A percentile compares a stretch with the other conserved stretches of the same genome.
These are phyloP conservation scores for Tephrocybe sp. DNA, from an alignment of 768 basidiomycete species.

Conservation along the genomic window DNA sequence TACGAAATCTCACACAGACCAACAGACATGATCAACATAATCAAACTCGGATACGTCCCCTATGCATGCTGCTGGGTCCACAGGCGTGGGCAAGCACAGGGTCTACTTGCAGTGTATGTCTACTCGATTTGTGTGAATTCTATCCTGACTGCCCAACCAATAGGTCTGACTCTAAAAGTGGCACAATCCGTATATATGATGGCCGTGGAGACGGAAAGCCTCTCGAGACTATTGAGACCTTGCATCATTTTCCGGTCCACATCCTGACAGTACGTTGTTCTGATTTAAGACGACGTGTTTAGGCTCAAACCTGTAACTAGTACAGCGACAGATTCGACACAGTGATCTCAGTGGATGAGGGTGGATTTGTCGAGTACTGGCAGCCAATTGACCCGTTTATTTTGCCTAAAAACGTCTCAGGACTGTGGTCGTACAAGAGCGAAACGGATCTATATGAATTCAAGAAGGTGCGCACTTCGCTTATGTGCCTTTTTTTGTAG, in stretches of 20 bases:
- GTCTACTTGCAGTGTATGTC: slow-evolving; percentile 82
- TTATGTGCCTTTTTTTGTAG: neutral
- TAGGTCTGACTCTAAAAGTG: slow-evolving; percentile 78
- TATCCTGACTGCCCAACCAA: slow-evolving; percentile 31
- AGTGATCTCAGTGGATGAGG: slow-evolving; percentile 92
- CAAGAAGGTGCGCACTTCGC: slow-evolving; percentile 71
- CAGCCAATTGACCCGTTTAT: slow-evolving; percentile 87
- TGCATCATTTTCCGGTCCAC: slow-evolving; percentile 91
- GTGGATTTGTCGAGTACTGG: slow-evolving; percentile 97
- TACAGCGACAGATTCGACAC: slow-evolving; percentile 90
- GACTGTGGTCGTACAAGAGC: slow-evolving; percentile 89
- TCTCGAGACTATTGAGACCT: slow-evolving; percentile 68
- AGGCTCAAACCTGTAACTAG: slow-evolving; percentile 39
- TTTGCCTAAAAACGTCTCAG: slow-evolving; percentile 71
- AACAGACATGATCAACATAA: slow-evolving; percentile 98
- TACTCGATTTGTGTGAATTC: neutral
- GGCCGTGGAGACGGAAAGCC: slow-evolving; percentile 83
- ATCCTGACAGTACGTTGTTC: slow-evolving; percentile 72
- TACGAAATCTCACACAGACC: neutral
- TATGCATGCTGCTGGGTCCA: slow-evolving; percentile 97
- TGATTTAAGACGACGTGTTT: neutral
- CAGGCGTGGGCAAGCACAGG: slow-evolving; percentile 80
- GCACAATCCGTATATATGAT: slow-evolving; percentile 87
- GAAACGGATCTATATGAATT: slow-evolving; percentile 96
- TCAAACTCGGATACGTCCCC: slow-evolving; percentile 85